Base-by-base conservation (phyloP, 2,329 filamentous ascomycete species). In the Microsporum ferrugineum region DNA sequence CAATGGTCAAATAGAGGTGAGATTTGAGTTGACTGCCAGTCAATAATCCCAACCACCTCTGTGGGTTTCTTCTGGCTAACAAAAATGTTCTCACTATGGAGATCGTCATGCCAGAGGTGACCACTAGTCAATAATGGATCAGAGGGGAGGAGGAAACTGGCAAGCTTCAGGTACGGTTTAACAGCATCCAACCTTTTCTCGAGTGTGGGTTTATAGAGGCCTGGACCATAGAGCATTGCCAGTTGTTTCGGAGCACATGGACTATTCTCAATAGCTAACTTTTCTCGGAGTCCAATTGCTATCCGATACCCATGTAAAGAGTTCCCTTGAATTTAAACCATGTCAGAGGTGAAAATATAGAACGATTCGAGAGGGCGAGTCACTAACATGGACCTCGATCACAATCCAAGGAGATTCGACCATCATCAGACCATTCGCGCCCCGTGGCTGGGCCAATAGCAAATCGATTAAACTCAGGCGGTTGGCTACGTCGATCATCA, bases 11-110 rank as follows among this genome's bases (percentile, higher is more conserved):
- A 67, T 29, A 70, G 60, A 8, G 66, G 67, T 27, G 51, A 61
- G 1, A 59, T 60, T 53, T 62, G 64, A 51, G 60, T 38, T 1
- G 64, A 68, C 47, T 69, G 68, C 68, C 68, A 71, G 61, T 69
- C 66, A 34, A 69, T 68, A n/a, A 69, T 68, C 3, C 67, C 66
- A 0, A 65, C 2, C 5, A 70, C 63, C 12, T 60, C 5, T 0
- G 60, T 62, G 23, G 60, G 60, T 5, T 62, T 36, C 10, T 36
- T 38, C 23, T 14, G 60, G 27, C 72, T 41, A 17, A 77, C 69
- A 62, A 77, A 77, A 34, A 77, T 67, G 62, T 77, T 78, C 7
- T 69, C 66, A 12, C 71, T 60, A 64, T 74, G 73, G n/a, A 77
- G 67, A 66, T 77, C 74, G 55, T 66, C 67, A 65, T 78, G 75